Percentiles rank a stretch among this genome's conserved stretches.
phyloP scores from a whole-genome alignment of 495 filamentous ascomycete species.

The Neurospora sp. region DNA sequence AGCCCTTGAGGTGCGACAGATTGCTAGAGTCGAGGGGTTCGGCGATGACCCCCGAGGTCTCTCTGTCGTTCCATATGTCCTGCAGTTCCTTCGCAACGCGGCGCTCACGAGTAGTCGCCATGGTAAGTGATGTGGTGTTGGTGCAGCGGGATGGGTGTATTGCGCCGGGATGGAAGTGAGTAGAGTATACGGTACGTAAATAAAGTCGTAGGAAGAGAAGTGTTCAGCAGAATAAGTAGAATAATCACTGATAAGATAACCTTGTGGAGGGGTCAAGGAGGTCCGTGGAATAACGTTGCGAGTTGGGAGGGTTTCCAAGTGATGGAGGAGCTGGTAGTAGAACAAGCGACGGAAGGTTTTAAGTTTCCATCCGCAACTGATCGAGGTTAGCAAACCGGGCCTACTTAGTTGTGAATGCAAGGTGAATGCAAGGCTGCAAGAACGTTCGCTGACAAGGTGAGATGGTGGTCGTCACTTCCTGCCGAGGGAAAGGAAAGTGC shows the following conservation, averaged over 20 bases:
- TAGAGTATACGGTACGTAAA: background rate
- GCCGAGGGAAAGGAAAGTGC: background rate
- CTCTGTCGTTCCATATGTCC: conserved; percentile 68
- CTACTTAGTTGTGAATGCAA: background rate
- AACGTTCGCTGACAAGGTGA: background rate
- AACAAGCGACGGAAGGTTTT: background rate
- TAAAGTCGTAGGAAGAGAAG: background rate
- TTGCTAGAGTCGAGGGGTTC: conserved; percentile 54
- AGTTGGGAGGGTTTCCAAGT: background rate
- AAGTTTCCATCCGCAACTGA: background rate
- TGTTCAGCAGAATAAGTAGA: background rate
- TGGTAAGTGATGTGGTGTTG: conserved; percentile 21
- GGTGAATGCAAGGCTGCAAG: background rate
- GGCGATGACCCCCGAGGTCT: conserved; percentile 60
- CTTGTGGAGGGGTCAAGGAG: background rate
- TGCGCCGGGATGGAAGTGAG: background rate
- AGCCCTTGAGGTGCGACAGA: conserved; percentile 74
- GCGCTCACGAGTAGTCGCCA: conserved; percentile 69
- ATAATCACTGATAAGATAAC: background rate
- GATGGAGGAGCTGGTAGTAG: background rate
- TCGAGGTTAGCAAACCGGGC: background rate
- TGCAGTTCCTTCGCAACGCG: conserved; percentile 85
- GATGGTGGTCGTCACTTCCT: background rate
- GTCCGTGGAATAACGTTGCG: background rate
- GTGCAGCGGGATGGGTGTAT: background rate